A percentile compares a stretch with the other conserved stretches of the same genome.
Evolutionary conservation across 164 flowering plant genomes (phyloP).

Genomic region (Platanus orientalis): DNA sequence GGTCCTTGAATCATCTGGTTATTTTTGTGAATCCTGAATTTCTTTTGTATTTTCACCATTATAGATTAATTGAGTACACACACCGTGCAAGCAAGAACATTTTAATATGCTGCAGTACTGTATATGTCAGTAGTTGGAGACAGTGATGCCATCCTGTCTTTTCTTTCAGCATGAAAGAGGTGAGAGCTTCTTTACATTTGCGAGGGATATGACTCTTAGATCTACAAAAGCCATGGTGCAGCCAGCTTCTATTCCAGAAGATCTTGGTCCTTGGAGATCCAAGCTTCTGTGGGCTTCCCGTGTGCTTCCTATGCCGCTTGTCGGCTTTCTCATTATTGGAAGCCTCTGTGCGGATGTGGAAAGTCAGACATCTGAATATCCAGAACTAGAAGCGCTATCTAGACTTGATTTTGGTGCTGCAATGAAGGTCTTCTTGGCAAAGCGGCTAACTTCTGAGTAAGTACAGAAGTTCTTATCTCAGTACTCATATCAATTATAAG

Average conservation of each 20-base stretch:
- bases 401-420: slow-evolving; percentile 91
- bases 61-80: too few relatives aligned
- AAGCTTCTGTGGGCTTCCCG: slow-evolving; percentile 94
- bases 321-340: slow-evolving; percentile 84
- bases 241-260: slow-evolving; percentile 51
- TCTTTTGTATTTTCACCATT: too few relatives aligned
- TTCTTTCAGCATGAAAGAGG: slow-evolving; percentile 74
- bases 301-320: slow-evolving; percentile 92
- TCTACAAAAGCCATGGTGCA: slow-evolving; percentile 79
- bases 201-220: slow-evolving; percentile 81
- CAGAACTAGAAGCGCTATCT: slow-evolving; percentile 82
- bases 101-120: neutral
- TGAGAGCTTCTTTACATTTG: slow-evolving; percentile 86
- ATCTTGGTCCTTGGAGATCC: slow-evolving; percentile 87
- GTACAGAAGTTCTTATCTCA: slow-evolving; percentile 14
- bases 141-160: neutral
- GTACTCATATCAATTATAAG: neutral
- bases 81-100: neutral
- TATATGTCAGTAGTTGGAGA: neutral
- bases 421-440: slow-evolving; percentile 86
- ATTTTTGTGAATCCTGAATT: too few relatives aligned
- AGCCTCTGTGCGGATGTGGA: slow-evolving; percentile 63
- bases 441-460: slow-evolving; percentile 84
- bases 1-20: neutral
- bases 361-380: slow-evolving; percentile 51